Base-by-base conservation (phyloP, 2,329 filamentous ascomycete genomes). In the Stagonosporopsis tanaceti region DNA sequence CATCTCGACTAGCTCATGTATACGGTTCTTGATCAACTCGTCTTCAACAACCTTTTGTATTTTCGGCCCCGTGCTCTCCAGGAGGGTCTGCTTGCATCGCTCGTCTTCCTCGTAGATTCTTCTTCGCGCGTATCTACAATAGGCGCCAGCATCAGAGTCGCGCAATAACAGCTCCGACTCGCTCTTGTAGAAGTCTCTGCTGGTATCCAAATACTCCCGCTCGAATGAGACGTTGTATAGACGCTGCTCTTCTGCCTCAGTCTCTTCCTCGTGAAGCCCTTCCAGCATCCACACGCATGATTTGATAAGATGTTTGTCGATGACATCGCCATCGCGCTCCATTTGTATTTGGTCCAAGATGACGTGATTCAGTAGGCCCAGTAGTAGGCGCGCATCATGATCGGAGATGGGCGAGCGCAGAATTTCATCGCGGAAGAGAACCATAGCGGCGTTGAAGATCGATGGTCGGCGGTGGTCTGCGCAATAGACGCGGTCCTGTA, bases 221-320 rank as follows among this genome's bases (percentile, higher is more conserved):
- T 99, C 93, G 67, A 99, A 98, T 0, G 85, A 84, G 0, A 88
- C 91, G 28, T 93, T 78, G 71, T 99, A 99, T 0, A 99, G 81
- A 68, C 93, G 95, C 39, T 91, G 86, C 42, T 86, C 83, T 62
- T 96, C 90, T 5, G 86, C 85, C 71, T 97, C 93, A 4, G 88
- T 84, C 54, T 93, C 86, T 0, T 88, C 89, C 74, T 96, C 90
- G 73, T 97, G 96, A 0, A 99, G 82, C 7, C 87, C 87, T 72
- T 96, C 94, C 6, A 99, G 83, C 93, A 99, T 97, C 66, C 90
- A 88, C 2, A 92, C 85, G 72, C 92, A 94, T 48, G 91, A 89
- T 64, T 92, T 90, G 65, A 98, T 87, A 4, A 97, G 82, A 34
- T 87, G 85, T 65, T 91, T 88, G 75, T 98, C 91, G 59, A 98